Evolutionary conservation across 768 basidiomycete species (phyloP).

Genomic region (Amanita phalloides): DNA sequence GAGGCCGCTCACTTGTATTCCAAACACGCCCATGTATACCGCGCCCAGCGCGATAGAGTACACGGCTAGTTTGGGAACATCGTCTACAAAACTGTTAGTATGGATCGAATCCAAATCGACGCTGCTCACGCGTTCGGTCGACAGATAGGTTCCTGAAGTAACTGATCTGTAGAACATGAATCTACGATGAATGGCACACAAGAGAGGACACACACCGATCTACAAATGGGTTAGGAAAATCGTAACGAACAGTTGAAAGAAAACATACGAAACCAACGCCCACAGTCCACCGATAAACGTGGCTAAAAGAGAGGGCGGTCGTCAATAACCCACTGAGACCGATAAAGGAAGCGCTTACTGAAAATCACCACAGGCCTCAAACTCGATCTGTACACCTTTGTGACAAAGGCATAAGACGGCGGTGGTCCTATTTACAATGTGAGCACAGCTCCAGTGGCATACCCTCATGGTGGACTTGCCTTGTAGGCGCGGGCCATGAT

Average conservation of each 20-base stretch:
- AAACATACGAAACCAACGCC: slow-evolving; percentile 51
- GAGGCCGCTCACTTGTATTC: slow-evolving; percentile 30
- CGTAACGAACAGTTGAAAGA: neutral
- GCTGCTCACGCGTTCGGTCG: slow-evolving; percentile 31
- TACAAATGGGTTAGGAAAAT: slow-evolving; percentile 9
- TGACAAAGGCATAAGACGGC: slow-evolving; percentile 50
- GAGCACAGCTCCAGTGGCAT: neutral
- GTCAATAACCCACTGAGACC: neutral
- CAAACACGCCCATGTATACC: slow-evolving; percentile 38
- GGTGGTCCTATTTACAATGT: slow-evolving; percentile 27
- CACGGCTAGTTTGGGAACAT: slow-evolving; percentile 33
- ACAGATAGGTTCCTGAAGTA: slow-evolving; percentile 44
- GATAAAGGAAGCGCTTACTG: slow-evolving; percentile 18
- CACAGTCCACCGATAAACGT: slow-evolving; percentile 43
- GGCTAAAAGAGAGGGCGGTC: slow-evolving; percentile 17
- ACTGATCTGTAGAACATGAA: slow-evolving; percentile 33
- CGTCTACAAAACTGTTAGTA: slow-evolving; percentile 16
- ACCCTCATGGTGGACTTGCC: slow-evolving; percentile 10
- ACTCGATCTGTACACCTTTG: slow-evolving; percentile 42
- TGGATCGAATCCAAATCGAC: neutral
- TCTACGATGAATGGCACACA: neutral
- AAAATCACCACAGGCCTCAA: slow-evolving; percentile 51
- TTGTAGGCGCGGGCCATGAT: neutral
- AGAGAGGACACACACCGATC: slow-evolving; percentile 18
- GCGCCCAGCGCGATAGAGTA: slow-evolving; percentile 52